Percentiles rank a stretch among this genome's conserved stretches.
Evolutionary conservation across 208 protist species (phyloP).

Genomic region (Blastocrithidia nonstop): DNA sequence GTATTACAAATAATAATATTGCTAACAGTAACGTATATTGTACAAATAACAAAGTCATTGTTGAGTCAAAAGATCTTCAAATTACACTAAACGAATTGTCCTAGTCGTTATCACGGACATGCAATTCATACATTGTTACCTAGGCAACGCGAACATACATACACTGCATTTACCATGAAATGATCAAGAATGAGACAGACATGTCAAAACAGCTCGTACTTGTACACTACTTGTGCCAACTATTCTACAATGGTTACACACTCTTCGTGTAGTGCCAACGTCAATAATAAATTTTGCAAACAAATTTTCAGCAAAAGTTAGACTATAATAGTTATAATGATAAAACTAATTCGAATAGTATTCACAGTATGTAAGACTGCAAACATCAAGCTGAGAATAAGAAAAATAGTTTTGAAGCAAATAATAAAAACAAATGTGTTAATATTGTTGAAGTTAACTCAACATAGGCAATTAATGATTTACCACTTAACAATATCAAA

Average conservation of each 20-base stretch:
- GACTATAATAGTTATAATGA: too few species aligned
- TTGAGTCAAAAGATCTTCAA: neutral
- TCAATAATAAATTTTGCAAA: too few species aligned
- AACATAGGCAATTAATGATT: too few species aligned
- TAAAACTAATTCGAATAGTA: too few species aligned
- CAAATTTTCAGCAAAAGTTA: too few species aligned
- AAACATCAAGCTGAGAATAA: too few species aligned
- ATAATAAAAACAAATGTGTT: too few species aligned
- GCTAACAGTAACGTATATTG: neutral
- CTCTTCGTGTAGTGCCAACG: constrained; percentile 11
- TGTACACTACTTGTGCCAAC: constrained; percentile 10
- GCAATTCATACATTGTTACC: constrained; percentile 16
- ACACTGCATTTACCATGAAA: constrained; percentile 9
- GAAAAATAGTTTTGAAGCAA: too few species aligned
- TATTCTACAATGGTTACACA: constrained; percentile 16
- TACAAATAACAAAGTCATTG: neutral
- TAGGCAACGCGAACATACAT: constrained; percentile 15
- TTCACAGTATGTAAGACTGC: too few species aligned
- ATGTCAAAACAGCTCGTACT: constrained; percentile 7
- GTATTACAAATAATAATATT: too few species aligned
- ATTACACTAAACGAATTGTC: neutral
- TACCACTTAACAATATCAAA: too few species aligned
- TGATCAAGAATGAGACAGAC: constrained; percentile 11
- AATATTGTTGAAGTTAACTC: too few species aligned
- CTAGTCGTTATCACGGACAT: constrained; percentile 8